A percentile compares a stretch with the other conserved stretches of the same genome.
phyloP scores from a whole-genome alignment of 108 stramenopile species.

The Schizochytrium sp. region DNA sequence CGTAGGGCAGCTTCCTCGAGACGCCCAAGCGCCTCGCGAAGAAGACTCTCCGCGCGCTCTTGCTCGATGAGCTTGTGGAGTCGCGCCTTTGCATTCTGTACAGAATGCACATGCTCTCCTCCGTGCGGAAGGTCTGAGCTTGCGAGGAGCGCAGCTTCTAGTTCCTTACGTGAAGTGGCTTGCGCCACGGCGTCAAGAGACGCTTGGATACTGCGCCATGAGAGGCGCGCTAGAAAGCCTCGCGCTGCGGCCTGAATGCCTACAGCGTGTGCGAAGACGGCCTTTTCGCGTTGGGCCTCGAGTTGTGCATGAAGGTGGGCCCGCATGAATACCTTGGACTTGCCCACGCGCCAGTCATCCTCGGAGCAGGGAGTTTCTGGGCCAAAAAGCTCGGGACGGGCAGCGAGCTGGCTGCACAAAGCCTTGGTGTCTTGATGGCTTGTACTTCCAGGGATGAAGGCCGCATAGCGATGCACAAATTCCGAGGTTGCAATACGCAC shows the following conservation, averaged over 20 bases:
- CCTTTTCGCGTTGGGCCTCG: slow-evolving; percentile 41
- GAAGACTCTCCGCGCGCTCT: background rate
- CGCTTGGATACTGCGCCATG: slow-evolving; percentile 27
- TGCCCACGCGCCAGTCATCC: slow-evolving; percentile 35
- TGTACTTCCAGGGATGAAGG: background rate
- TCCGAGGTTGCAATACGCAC: slow-evolving; percentile 27
- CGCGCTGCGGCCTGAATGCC: slow-evolving; percentile 15
- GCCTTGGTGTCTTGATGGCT: slow-evolving; percentile 24
- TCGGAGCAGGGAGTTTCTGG: background rate
- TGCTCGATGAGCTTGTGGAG: slow-evolving; percentile 32
- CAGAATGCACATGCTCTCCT: slow-evolving; percentile 26
- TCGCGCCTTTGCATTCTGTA: slow-evolving; percentile 30
- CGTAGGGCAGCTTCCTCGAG: slow-evolving; percentile 26
- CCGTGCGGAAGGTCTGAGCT: slow-evolving; percentile 30
- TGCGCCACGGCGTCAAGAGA: slow-evolving; percentile 29
- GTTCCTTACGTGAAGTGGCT: background rate
- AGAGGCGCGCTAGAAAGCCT: background rate
- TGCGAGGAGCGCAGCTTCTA: slow-evolving; percentile 2
- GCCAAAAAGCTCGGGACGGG: slow-evolving; percentile 15
- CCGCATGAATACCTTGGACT: slow-evolving; percentile 53
- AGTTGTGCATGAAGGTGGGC: slow-evolving; percentile 35
- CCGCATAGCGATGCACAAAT: slow-evolving; percentile 31
- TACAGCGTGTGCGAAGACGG: slow-evolving; percentile 21
- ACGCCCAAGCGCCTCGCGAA: slow-evolving; percentile 24
- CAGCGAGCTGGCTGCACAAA: slow-evolving; percentile 27